Evolutionary conservation across 2,329 filamentous ascomycete species (phyloP).

Genomic region (Paecilomyces niveus): DNA sequence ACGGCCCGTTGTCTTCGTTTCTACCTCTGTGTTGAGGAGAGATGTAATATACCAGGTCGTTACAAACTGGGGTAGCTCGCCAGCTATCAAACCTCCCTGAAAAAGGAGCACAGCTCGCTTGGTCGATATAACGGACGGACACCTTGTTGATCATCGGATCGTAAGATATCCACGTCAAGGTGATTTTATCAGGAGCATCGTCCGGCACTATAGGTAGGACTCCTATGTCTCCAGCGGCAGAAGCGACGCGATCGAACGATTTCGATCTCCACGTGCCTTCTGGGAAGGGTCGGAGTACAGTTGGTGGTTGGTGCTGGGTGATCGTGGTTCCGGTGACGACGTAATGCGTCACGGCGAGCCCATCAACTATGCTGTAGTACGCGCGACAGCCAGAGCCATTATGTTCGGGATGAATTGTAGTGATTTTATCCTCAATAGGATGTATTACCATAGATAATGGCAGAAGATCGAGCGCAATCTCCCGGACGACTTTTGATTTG

Average conservation of each 20-base stretch:
- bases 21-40: background rate
- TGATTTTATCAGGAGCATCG: slow-evolving; percentile 15
- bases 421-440: background rate
- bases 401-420: background rate
- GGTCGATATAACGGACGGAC: background rate
- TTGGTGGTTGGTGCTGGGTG: background rate
- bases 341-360: background rate
- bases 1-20: background rate
- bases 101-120: background rate
- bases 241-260: background rate
- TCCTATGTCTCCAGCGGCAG: slow-evolving; percentile 7
- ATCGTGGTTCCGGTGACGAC: background rate
- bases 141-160: background rate
- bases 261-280: background rate
- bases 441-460: background rate
- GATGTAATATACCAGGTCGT: background rate
- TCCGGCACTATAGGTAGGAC: slow-evolving; percentile 13
- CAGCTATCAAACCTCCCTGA: background rate
- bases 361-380: background rate
- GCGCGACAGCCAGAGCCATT: background rate
- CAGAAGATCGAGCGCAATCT: background rate
- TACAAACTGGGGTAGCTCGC: slow-evolving; percentile 1
- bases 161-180: slow-evolving; percentile 3
- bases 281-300: background rate
- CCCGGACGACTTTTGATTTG: background rate